phyloP scores from a whole-genome alignment of 2,329 filamentous ascomycete genomes.

The Penicillium glabrum region DNA sequence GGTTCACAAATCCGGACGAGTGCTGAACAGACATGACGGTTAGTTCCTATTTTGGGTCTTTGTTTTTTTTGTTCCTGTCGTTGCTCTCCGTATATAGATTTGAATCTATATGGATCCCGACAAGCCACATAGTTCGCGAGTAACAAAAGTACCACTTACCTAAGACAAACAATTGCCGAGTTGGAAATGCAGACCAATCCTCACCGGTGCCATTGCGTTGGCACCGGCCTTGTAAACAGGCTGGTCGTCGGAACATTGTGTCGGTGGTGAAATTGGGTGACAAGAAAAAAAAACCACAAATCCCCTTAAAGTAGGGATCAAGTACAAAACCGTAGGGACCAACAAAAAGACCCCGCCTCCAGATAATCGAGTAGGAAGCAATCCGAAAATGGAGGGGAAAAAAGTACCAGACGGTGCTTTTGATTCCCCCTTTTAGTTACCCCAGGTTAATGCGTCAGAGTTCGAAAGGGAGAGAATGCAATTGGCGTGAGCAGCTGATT shows the following conservation, averaged over 20 bases:
- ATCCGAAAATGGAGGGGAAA: conserved; percentile 17
- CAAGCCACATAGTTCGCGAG: conserved; percentile 15
- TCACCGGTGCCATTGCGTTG: conserved; percentile 26
- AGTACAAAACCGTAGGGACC: neutral
- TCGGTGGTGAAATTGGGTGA: neutral
- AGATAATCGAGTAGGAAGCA: conserved; percentile 14
- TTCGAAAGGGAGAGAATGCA: conserved; percentile 33
- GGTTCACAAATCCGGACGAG: conserved; percentile 96
- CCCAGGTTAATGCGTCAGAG: conserved; percentile 25
- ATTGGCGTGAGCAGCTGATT: conserved; percentile 24
- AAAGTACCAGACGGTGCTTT: conserved; percentile 31
- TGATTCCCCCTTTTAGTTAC: conserved; percentile 23
- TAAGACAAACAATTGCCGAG: conserved; percentile 54
- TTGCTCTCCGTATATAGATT: neutral
- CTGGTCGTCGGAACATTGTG: conserved; percentile 36
- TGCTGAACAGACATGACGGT: conserved; percentile 51
- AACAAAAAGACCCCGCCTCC: conserved; percentile 15
- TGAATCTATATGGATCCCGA: neutral
- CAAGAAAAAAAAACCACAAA: neutral
- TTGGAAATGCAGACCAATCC: conserved; percentile 53
- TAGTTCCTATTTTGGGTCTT: neutral
- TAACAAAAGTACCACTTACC: conserved; percentile 39
- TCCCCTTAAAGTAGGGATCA: conserved; percentile 1
- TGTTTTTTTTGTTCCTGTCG: neutral
- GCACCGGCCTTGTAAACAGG: conserved; percentile 33